Evolutionary conservation across 148 eudicot genomes (phyloP), one percentile per base, ranked within the genome.

Genomic region (Linanthus parryae): DNA sequence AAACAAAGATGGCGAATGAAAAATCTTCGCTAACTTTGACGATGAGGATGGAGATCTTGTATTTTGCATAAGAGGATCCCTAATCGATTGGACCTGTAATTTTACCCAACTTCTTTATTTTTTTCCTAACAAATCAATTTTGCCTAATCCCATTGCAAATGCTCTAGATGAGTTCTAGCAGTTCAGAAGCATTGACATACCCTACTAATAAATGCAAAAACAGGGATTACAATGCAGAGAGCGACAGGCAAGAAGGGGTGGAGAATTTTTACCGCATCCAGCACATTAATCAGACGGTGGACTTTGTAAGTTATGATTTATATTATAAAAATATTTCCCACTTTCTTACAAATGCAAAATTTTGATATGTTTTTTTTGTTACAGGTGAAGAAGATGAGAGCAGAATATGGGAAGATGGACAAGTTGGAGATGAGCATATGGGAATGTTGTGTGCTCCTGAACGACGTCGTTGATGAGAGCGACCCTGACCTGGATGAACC

Each of bases 401-500:
- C 60, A 40, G 77, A 73, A 48, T 91, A 87, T 62, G 75, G 62
- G 11, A 87, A 83, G 56, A 47, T 81, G 64, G 68, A 91, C 62
- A 87, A 69, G 59, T 77, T 67, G 12, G 96, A 87, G 66, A 87
- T 91, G 96, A 87, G 96, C 76, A 91, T 91, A 48, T 87, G 98
- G 98, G 98, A 91, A 40, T 81, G 96, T 25, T 91, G 98, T 59
- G 95, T 78, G 58, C 94, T 87, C 4, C 69, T 87, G 0, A 87
- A 91, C 57, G 67, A 83, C 3, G 82, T 91, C 1, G 85, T 91
- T 1, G 98, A 91, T 14, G 98, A 91, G 51, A 91, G 98, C 50
- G 94, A 84, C 26, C 98, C 98, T 12, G 95, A 91, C 23, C 51
- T 91, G 55, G 98, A 91, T 54, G 96, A 91, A 45, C 98, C 96